These are phyloP conservation scores for Aspergillus tanneri DNA, from an alignment of 2,329 filamentous ascomycete species.

Conservation along the genomic window DNA sequence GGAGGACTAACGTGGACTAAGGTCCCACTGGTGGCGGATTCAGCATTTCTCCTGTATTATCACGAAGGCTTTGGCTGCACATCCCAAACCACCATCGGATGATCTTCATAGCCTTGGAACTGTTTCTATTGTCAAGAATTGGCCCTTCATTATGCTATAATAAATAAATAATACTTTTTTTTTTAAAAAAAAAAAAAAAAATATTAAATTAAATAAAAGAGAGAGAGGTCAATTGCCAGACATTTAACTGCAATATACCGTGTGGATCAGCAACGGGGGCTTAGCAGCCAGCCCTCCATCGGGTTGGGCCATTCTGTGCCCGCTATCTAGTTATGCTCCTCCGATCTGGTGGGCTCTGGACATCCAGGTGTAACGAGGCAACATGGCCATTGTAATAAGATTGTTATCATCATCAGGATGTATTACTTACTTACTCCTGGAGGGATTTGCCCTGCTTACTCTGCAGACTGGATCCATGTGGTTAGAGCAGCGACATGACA, in stretches of 20 bases:
- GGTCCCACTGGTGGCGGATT: slow-evolving; percentile 7
- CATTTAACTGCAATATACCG: slow-evolving; percentile 8
- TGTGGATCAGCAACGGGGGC: slow-evolving; percentile 34
- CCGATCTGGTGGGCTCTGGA: neutral
- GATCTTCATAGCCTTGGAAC: slow-evolving; percentile 18
- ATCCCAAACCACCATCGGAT: slow-evolving; percentile 16
- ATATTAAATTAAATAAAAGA: too few relatives aligned
- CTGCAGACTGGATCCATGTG: neutral
- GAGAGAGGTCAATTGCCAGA: slow-evolving; percentile 1
- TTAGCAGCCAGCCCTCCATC: slow-evolving; percentile 19
- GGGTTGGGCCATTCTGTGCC: neutral
- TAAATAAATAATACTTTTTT: too few relatives aligned
- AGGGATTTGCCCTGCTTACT: neutral
- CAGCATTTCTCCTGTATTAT: neutral
- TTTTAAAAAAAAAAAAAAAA: neutral
- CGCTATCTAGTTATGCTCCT: neutral
- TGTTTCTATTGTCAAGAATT: too few relatives aligned
- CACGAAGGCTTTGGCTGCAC: slow-evolving; percentile 3
- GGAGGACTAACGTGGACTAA: slow-evolving; percentile 1
- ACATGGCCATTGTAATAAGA: neutral
- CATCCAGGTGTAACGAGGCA: neutral
- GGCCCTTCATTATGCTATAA: too few relatives aligned
- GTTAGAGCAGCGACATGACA: neutral
- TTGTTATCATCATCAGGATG: neutral
- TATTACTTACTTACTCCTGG: neutral